Evolutionary conservation across 805 yeast species (phyloP).

Genomic region (Saccharomycopsis sp.): DNA sequence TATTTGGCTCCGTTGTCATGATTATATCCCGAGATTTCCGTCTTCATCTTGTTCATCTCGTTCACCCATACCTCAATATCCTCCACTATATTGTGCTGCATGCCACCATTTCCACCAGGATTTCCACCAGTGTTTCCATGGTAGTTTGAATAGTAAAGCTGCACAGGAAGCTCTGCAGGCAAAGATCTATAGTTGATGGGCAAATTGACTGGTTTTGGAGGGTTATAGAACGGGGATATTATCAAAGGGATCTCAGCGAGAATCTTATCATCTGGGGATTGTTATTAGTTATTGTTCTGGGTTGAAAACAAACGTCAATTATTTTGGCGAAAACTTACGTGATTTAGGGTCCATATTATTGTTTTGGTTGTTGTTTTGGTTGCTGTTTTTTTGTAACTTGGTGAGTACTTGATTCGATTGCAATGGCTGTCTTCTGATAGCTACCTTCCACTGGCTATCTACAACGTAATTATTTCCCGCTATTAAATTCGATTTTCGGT

Average conservation of each 20-base stretch:
- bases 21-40: not conserved
- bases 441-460: too few relatives aligned
- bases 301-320: not conserved
- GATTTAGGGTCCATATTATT: not conserved
- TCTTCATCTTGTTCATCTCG: conserved; percentile 3
- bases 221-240: conserved; percentile 43
- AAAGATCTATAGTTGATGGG: conserved; percentile 40
- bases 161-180: conserved; percentile 28
- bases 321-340: not conserved
- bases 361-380: not conserved
- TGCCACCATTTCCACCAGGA: not conserved
- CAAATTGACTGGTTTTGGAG: conserved; percentile 50
- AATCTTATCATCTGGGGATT: conserved; percentile 21
- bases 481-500: not conserved
- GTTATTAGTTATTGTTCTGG: not conserved
- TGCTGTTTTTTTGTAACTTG: not conserved
- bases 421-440: too few relatives aligned
- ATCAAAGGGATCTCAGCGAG: conserved; percentile 50
- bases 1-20: conserved; percentile 3
- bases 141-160: conserved; percentile 14
- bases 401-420: too few relatives aligned
- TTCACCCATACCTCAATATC: conserved; percentile 13
- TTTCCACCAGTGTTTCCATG: not conserved
- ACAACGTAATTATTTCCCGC: too few relatives aligned
- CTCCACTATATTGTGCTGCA: not conserved